Evolutionary conservation across 768 basidiomycete genomes (phyloP), one percentile per base, ranked within the genome.

Genomic region (Auriscalpium vulgare): DNA sequence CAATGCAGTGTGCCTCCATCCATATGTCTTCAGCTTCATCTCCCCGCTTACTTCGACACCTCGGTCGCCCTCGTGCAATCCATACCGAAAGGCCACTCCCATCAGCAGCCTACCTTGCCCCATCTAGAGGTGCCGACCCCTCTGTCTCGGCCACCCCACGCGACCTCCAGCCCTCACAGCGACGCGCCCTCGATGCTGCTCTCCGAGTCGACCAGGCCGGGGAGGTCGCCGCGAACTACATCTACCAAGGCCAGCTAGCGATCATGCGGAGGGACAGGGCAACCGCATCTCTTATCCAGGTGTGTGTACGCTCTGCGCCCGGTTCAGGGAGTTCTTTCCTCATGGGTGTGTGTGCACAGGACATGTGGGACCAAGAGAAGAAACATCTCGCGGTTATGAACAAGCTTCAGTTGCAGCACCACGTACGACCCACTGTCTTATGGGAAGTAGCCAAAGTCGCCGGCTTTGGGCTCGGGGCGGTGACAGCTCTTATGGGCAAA

Each of bases 331-430:
- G 11, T 50, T 51, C 55, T 53, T 47, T 21, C 36, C 55, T 58
- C 16, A 47, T 43, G 56, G n/a, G 53, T 45, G 34, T 37, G 40
- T 35, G 36, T 11, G 50, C 13, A n/a, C 44, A 97, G 94, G 87
- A 90, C 57, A 98, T 98, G 95, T 97, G 94, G 93, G 83, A 91
- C 37, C 92, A 92, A 67, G 95, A 98, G 71, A 89, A 88, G 73
- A 91, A 90, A 67, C 95, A 98, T 69, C 75, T 98, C 11, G 66
- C 72, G 0, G 90, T 93, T 36, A 91, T 95, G 84, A 82, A 94
- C 66, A 86, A 83, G 64, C 71, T 98, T 17, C 89, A 89, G 62
- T 62, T 79, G 2, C 94, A 98, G 68, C 92, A 97, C 67, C 76
- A 75, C 23, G 78, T 91, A 38, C 81, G 95, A 40, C 95, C 95